Percentiles rank a stretch among this genome's conserved stretches.
phyloP scores from a whole-genome alignment of 2,329 filamentous ascomycete species.

The Orbilia oligospora region DNA sequence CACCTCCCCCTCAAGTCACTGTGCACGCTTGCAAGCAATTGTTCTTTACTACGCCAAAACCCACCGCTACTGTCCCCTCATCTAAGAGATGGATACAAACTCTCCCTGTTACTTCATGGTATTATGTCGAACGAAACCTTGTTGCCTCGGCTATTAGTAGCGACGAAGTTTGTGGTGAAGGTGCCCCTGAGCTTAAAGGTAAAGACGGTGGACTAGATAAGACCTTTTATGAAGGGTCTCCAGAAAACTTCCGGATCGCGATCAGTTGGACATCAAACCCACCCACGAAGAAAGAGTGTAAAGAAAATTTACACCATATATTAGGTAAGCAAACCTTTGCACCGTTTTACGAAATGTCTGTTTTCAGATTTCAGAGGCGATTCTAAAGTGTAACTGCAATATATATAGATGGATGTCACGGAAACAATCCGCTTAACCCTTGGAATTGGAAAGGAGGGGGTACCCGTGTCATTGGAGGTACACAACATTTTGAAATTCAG shows the following conservation, averaged over 20 bases:
- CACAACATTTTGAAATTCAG: slow-evolving; percentile 10
- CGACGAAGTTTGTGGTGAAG: slow-evolving; percentile 9
- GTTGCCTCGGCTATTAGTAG: slow-evolving; percentile 8
- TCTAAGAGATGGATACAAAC: neutral
- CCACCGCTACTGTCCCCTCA: neutral
- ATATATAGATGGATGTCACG: neutral
- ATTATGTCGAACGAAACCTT: slow-evolving; percentile 15
- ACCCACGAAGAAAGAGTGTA: slow-evolving; percentile 14
- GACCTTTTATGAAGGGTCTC: slow-evolving; percentile 18
- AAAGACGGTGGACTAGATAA: neutral
- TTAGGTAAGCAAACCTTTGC: neutral
- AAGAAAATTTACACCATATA: slow-evolving; percentile 14
- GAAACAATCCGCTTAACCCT: neutral
- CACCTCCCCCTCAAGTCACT: neutral
- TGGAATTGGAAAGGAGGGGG: slow-evolving; percentile 1
- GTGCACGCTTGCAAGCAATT: neutral
- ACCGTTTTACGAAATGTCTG: neutral
- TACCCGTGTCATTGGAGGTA: neutral
- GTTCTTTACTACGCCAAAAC: neutral
- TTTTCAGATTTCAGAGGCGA: neutral
- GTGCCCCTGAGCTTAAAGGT: neutral
- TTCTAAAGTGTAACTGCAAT: slow-evolving; percentile 13
- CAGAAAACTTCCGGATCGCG: slow-evolving; percentile 11
- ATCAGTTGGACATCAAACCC: neutral
- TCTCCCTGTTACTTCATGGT: slow-evolving; percentile 11